Evolutionary conservation across 75 land plant species (phyloP).

Genomic region (Picea glauca): DNA sequence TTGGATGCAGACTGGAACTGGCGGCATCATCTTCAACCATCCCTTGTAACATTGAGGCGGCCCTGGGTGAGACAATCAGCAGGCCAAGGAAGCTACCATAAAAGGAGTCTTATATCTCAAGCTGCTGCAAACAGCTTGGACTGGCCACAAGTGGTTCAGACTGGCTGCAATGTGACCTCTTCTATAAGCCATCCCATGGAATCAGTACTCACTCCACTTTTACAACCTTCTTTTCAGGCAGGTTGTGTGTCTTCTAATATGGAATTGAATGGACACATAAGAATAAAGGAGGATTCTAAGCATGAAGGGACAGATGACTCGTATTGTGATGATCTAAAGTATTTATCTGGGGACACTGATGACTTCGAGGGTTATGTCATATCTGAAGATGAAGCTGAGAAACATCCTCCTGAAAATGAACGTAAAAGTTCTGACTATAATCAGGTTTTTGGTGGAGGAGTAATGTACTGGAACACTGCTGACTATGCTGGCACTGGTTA

Average conservation of each 20-base stretch:
- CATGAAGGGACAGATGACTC: constrained; percentile 45
- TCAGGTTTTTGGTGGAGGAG: constrained; percentile 94
- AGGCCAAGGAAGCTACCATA: constrained; percentile 18
- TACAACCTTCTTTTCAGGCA: constrained; percentile 36
- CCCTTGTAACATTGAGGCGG: constrained; percentile 41
- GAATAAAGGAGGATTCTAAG: constrained; percentile 37
- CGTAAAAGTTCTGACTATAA: constrained; percentile 60
- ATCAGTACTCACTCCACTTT: constrained; percentile 36
- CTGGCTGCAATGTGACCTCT: constrained; percentile 36
- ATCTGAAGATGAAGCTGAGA: constrained; percentile 81
- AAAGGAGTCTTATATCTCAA: constrained; percentile 16
- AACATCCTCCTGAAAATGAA: constrained; percentile 16
- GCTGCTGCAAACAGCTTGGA: constrained; percentile 45
- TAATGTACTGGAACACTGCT: constrained; percentile 96
- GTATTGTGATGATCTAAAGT: constrained; percentile 36
- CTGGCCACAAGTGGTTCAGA: constrained; percentile 60
- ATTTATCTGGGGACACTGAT: constrained; percentile 44
- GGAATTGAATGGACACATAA: constrained; percentile 18
- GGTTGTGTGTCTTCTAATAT: constrained; percentile 16
- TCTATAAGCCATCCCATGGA: constrained; percentile 40
- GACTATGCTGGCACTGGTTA: constrained; percentile 76
- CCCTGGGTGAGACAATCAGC: constrained; percentile 29
- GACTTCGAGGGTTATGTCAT: constrained; percentile 67
- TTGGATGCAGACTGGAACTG: constrained; percentile 76
- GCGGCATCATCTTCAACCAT: constrained; percentile 48